Percentiles rank a stretch among this genome's conserved stretches.
phyloP scores from a whole-genome alignment of 2,329 filamentous ascomycete species.

The Arthrobotrys iridis region DNA sequence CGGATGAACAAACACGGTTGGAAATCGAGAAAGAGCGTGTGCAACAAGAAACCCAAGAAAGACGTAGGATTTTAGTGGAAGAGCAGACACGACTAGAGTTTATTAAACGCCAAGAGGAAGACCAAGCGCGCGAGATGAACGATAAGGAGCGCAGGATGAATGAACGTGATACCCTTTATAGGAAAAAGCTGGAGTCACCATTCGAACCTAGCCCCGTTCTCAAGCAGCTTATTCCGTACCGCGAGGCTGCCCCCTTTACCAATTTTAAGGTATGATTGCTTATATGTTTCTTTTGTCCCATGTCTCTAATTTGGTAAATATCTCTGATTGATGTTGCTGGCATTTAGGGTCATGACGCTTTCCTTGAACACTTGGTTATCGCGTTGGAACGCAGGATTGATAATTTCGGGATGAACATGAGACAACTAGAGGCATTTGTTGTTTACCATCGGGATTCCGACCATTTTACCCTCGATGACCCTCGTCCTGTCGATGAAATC shows the following conservation, averaged over 20 bases:
- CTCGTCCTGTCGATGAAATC: constrained; percentile 38
- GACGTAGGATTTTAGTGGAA: not conserved
- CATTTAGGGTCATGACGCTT: constrained; percentile 32
- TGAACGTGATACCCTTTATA: constrained; percentile 17
- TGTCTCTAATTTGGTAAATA: not conserved
- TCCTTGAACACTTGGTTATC: constrained; percentile 37
- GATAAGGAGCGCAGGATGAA: constrained; percentile 16
- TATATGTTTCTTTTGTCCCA: not conserved
- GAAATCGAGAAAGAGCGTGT: constrained; percentile 18
- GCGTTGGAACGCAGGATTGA: constrained; percentile 37
- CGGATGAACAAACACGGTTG: not conserved
- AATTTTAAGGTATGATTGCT: constrained; percentile 36
- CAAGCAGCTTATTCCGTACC: constrained; percentile 41
- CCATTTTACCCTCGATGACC: constrained; percentile 48
- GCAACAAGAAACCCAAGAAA: not conserved
- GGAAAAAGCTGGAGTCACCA: constrained; percentile 20
- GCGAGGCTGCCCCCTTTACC: constrained; percentile 30
- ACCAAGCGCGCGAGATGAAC: not conserved
- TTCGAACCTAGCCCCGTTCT: constrained; percentile 22
- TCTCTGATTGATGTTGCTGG: not conserved
- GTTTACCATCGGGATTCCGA: constrained; percentile 24
- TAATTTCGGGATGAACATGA: constrained; percentile 46
- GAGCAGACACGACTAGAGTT: constrained; percentile 1
- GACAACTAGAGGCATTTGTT: constrained; percentile 36
- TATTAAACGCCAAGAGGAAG: not conserved